A percentile compares a stretch with the other conserved stretches of the same genome.
phyloP scores from a whole-genome alignment of 2,329 filamentous ascomycete genomes.

The Paraconiothyrium sp. region DNA sequence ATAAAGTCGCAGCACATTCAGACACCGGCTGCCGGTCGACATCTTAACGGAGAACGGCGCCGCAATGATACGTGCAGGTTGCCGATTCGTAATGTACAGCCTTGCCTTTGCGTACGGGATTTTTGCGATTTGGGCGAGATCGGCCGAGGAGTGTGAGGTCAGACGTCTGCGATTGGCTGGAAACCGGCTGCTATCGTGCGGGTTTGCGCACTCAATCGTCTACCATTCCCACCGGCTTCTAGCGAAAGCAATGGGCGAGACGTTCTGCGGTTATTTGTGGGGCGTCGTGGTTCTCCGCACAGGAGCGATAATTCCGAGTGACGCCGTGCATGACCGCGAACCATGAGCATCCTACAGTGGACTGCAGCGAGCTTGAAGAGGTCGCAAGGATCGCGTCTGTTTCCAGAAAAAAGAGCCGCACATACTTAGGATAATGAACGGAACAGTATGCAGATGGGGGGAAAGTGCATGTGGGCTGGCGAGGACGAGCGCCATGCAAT shows the following conservation, averaged over 20 bases:
- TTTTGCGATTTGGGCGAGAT: constrained; percentile 15
- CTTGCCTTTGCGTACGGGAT: constrained; percentile 3
- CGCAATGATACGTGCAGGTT: constrained; percentile 2
- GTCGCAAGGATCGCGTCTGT: not conserved
- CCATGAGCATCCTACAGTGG: not conserved
- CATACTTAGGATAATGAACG: not conserved
- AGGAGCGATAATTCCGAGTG: not conserved
- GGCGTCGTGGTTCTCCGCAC: not conserved
- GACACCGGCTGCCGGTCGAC: not conserved
- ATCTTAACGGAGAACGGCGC: constrained; percentile 8
- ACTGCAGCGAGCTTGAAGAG: no score
- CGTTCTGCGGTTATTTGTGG: constrained; percentile 3
- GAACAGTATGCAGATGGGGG: not conserved
- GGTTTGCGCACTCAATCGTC: not conserved
- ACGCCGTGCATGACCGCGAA: not conserved
- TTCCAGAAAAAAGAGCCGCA: not conserved
- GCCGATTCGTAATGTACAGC: constrained; percentile 12
- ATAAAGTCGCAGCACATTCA: not conserved
- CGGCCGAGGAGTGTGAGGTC: not conserved
- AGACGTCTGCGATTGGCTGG: constrained; percentile 2
- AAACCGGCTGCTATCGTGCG: not conserved
- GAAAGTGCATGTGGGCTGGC: not conserved
- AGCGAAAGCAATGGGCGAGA: not conserved
- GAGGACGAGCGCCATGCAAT: not conserved
- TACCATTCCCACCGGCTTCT: not conserved